phyloP scores from a whole-genome alignment of 2,329 filamentous ascomycete species.

The Ascochyta koolunga region DNA sequence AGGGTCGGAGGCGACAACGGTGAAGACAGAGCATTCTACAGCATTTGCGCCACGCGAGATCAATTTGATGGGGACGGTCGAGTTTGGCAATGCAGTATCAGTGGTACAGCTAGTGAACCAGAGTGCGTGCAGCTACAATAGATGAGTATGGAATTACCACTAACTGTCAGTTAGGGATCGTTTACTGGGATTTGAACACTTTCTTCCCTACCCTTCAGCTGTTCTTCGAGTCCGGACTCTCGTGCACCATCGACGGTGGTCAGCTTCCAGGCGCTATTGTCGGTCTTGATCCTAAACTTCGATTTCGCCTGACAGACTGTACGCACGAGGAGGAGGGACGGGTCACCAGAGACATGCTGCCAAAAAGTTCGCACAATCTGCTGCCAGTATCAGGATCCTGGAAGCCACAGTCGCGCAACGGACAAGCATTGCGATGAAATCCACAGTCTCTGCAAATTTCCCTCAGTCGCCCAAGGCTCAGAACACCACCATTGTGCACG shows the following conservation, averaged over 20 bases:
- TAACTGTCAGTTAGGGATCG: slow-evolving; percentile 24
- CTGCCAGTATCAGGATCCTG: slow-evolving; percentile 25
- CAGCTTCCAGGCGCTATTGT: slow-evolving; percentile 21
- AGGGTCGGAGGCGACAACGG: slow-evolving; percentile 29
- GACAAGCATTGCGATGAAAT: slow-evolving; percentile 27
- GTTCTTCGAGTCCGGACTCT: slow-evolving; percentile 39
- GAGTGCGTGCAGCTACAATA: slow-evolving; percentile 16
- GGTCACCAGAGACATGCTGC: slow-evolving; percentile 21
- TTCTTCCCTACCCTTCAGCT: slow-evolving; percentile 40
- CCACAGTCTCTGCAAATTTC: not conserved
- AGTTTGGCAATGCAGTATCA: slow-evolving; percentile 16
- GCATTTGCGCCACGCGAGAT: slow-evolving; percentile 1
- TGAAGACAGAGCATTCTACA: slow-evolving; percentile 16
- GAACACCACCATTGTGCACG: slow-evolving; percentile 11
- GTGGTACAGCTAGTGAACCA: slow-evolving; percentile 26
- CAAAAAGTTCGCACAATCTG: slow-evolving; percentile 17
- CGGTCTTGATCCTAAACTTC: slow-evolving; percentile 33
- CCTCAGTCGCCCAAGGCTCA: not conserved
- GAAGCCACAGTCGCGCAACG: slow-evolving; percentile 28
- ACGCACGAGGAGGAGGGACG: slow-evolving; percentile 35
- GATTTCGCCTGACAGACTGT: slow-evolving; percentile 36
- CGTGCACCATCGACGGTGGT: slow-evolving; percentile 32
- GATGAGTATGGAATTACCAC: not conserved
- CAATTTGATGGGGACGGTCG: slow-evolving; percentile 11
- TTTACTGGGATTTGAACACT: slow-evolving; percentile 36